Conservation (phyloP, 108 stramenopile genomes). For the Poteriospumella lacustris region DNA sequence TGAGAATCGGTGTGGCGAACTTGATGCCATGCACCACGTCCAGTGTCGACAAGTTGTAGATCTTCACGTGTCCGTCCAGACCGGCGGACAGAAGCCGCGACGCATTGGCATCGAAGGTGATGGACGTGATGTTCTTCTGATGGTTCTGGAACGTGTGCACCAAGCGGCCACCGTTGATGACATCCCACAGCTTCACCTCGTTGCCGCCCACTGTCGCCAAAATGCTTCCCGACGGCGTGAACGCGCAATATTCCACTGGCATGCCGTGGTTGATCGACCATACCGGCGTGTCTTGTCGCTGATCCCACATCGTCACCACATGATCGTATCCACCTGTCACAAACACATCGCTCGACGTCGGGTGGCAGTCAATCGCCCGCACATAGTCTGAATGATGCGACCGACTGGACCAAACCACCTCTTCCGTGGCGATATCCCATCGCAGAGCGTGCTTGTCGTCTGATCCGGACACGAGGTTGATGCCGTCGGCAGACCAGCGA, state of each 20-base stretch:
- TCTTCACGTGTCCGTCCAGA: constrained; percentile 38
- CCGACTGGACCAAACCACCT: background rate
- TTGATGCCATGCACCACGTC: constrained; percentile 20
- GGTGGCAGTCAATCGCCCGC: background rate
- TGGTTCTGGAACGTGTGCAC: constrained; percentile 28
- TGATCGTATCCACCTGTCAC: constrained; percentile 42
- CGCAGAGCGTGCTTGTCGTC: constrained; percentile 28
- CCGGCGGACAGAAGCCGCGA: constrained; percentile 33
- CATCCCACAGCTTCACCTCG: constrained; percentile 39
- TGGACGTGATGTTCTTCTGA: constrained; percentile 43
- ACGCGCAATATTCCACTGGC: constrained; percentile 24
- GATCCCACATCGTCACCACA: constrained; percentile 37
- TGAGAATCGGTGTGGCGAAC: constrained; percentile 2
- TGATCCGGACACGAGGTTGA: constrained; percentile 38
- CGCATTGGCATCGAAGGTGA: constrained; percentile 22
- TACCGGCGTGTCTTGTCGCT: background rate
- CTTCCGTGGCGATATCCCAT: constrained; percentile 38
- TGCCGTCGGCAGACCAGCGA: constrained; percentile 42
- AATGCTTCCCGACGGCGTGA: background rate
- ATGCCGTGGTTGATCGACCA: constrained; percentile 17
- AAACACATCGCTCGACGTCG: constrained; percentile 20
- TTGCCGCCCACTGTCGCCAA: constrained; percentile 28
- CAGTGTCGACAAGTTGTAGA: constrained; percentile 35
- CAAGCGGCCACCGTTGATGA: constrained; percentile 26
- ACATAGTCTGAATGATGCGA: constrained; percentile 37